Percentiles rank a stretch among this genome's conserved stretches.
Conservation (phyloP, 768 basidiomycete genomes). For the Galerina sulciceps region DNA sequence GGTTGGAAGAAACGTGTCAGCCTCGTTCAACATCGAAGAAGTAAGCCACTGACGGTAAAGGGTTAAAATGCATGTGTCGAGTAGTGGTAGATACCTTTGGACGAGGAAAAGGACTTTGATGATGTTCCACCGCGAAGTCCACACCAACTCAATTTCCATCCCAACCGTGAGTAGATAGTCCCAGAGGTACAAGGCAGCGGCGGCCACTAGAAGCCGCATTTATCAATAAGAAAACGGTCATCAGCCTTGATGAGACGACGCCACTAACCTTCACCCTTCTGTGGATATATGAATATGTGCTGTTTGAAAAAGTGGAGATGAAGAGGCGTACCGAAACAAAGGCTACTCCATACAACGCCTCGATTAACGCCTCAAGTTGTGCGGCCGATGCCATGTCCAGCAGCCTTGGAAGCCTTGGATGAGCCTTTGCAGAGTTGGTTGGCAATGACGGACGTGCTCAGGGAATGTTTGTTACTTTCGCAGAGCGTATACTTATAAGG, state of each 20-base stretch:
- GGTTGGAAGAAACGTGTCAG: background rate
- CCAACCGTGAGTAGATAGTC: background rate
- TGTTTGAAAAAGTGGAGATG: background rate
- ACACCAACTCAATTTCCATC: slow-evolving; percentile 2
- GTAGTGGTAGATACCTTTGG: background rate
- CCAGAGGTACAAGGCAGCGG: slow-evolving; percentile 1
- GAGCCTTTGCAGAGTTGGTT: too few species aligned
- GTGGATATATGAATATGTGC: background rate
- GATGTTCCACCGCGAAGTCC: slow-evolving; percentile 1
- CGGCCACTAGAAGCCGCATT: background rate
- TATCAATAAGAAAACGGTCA: background rate
- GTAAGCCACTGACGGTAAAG: background rate
- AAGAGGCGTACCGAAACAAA: background rate
- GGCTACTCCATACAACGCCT: slow-evolving; percentile 1
- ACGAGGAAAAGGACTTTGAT: slow-evolving; percentile 2
- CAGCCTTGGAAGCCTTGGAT: too few species aligned
- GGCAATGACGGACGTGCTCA: too few species aligned
- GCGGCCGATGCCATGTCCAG: background rate
- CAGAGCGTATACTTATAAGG: too few species aligned
- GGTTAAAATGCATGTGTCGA: slow-evolving; percentile 1
- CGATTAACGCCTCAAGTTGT: background rate
- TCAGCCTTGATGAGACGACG: background rate
- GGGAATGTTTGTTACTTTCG: too few species aligned
- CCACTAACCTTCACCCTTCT: slow-evolving; percentile 1
- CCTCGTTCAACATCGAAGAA: background rate